Base-by-base conservation (phyloP, 2,329 filamentous ascomycete species). In the Talaromyces sp. region DNA sequence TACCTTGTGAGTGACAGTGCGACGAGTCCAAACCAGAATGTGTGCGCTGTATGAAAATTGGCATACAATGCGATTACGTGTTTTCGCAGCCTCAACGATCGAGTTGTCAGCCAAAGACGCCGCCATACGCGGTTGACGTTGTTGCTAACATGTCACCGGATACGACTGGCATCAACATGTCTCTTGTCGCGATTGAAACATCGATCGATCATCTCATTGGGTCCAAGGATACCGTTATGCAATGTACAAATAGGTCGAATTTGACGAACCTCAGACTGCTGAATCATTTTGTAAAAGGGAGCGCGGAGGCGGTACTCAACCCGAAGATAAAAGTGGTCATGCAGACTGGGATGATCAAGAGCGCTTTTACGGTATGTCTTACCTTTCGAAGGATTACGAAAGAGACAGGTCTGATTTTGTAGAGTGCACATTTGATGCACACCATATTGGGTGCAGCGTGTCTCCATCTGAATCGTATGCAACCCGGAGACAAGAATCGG, bases 11-110 rank as follows among this genome's bases (percentile, higher is more conserved):
- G 3, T 14, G 5, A 56, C n/a, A 67, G 65, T 67, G 65, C 50
- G 65, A 67, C 52, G 65, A 67, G 35, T 45, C 65, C 11, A 64
- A 65, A 31, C 65, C 65, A 31, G 35, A 65, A 27, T 67, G 65
- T 43, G 50, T 13, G 13, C 62, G 62, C 31, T 67, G 65, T 41
- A 16, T 58, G 14, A 65, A 62, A 62, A 47, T 65, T 14, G 58
- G 65, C 9, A 50, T 67, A 35, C 35, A 60, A 67, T 52, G 67
- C 63, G 27, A 68, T 45, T 67, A 60, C 14, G 31, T 63, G 13
- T 37, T 37, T 19, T 48, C 60, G 7, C 54, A 52, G 27, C 43
- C 54, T 31, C n/a, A 16, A 14, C 19, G 24, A 7, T 9, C n/a
- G 19, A 16, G 33, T 56, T 39, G 14, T 6, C 22, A 58, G 31